Evolutionary conservation across 2,329 filamentous ascomycete genomes (phyloP).

Genomic region (Claviceps paspali): DNA sequence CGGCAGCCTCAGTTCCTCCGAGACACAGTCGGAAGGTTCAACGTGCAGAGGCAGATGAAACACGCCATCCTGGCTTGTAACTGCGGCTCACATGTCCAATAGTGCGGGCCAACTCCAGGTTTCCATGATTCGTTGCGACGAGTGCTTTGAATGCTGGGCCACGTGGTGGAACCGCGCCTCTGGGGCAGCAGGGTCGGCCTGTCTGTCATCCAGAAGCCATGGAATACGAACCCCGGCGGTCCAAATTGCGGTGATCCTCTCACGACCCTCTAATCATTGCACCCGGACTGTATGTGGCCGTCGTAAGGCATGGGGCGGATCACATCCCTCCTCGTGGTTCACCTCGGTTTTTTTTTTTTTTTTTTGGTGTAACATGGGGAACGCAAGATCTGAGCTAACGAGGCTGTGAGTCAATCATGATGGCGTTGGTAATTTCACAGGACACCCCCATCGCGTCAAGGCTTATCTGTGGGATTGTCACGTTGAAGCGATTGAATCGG

Average conservation of each 20-base stretch:
- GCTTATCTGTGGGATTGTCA: too few relatives aligned
- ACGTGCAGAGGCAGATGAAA: too few relatives aligned
- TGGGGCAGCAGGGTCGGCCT: neutral
- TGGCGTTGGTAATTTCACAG: neutral
- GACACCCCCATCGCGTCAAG: too few relatives aligned
- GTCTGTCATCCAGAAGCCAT: neutral
- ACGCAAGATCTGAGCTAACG: neutral
- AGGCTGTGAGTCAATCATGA: neutral
- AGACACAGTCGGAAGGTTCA: too few relatives aligned
- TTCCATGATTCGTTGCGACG: neutral
- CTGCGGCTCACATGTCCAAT: neutral
- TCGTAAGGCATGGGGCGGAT: neutral
- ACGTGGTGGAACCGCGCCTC: neutral
- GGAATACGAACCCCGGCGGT: neutral
- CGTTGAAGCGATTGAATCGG: neutral
- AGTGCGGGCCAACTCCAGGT: neutral
- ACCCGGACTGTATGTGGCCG: neutral
- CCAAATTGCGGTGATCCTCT: slow-evolving; percentile 1
- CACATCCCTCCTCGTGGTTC: neutral
- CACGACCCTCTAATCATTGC: neutral
- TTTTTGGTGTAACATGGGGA: too few relatives aligned
- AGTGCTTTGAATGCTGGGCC: neutral
- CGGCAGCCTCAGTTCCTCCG: too few relatives aligned
- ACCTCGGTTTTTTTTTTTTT: neutral
- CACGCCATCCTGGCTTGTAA: neutral